phyloP scores from a whole-genome alignment of 2,329 filamentous ascomycete genomes.

The Aspergillus brasiliensis region DNA sequence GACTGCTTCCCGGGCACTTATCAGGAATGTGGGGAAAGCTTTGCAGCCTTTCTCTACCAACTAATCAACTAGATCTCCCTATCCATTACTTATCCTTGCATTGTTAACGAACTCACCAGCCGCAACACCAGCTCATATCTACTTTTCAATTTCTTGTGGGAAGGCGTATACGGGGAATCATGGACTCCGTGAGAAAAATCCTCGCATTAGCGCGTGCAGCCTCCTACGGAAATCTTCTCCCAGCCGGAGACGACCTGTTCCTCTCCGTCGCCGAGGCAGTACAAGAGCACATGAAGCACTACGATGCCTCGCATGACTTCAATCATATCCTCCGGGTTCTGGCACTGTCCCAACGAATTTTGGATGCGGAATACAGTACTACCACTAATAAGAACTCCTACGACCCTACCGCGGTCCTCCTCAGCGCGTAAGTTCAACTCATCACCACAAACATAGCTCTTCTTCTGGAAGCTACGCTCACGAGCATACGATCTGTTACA shows the following conservation, averaged over 20 bases:
- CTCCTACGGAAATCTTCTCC: neutral
- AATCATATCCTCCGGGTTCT: conserved; percentile 16
- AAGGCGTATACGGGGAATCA: neutral
- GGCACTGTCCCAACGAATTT: conserved; percentile 10
- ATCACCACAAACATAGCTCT: neutral
- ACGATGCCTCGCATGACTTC: conserved; percentile 19
- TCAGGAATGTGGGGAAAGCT: neutral
- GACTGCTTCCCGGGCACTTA: neutral
- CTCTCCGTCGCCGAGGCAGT: conserved; percentile 5
- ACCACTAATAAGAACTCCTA: neutral
- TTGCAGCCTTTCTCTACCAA: neutral
- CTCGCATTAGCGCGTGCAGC: neutral
- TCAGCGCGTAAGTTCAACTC: neutral
- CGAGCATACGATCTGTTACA: neutral
- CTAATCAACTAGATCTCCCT: too few relatives aligned
- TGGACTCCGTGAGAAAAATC: conserved; percentile 2
- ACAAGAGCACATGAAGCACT: conserved; percentile 15
- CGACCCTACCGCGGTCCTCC: conserved; percentile 1
- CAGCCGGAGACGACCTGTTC: neutral
- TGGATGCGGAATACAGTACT: neutral
- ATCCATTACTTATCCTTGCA: neutral
- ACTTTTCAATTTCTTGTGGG: neutral
- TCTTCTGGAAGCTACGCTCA: too few relatives aligned
- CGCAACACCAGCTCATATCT: neutral
- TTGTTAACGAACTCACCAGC: neutral